Base-by-base conservation (phyloP, 441 rosid genomes). In the Gossypium lobatum region DNA sequence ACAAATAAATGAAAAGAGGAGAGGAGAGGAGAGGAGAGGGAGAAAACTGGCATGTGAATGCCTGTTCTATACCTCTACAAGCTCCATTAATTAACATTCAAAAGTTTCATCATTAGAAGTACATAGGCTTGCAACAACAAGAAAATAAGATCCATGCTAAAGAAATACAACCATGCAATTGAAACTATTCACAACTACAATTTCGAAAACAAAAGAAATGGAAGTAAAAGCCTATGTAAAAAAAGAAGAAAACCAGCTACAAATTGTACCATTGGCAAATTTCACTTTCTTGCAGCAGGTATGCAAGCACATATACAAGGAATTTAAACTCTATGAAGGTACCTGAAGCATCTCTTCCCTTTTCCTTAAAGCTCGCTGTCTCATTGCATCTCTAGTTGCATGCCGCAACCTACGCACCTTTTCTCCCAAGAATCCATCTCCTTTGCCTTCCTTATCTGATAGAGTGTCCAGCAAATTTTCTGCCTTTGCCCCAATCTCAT, bases 401-500 rank as follows among this genome's bases (percentile, higher is more conserved):
- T 91, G 88, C 66, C 99, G 93, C 80, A 97, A 81, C 73, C 79
- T 84, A 48, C 83, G 11, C 75, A 97, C 93, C 80, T 91, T 91
- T 78, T 86, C 97, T 79, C 79, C 93, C 78, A 96, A 89, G 82
- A 89, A 97, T 75, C 99, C 99, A 88, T 95, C 97, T 73, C 97
- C 97, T 79, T 89, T 88, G 21, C 96, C 95, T 81, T 97, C 98
- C 86, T 93, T 95, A 73, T 91, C 83, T 70, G 99, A 91, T 28
- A 97, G 87, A 7, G 96, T 93, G 83, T 97, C 99, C 61, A 97
- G 76, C 88, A 97, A 87, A 81, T 97, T 97, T 83, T 97, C 99
- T 77, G 99, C 99, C 84, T 97, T 91, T 59, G 94, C 97, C 59
- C 98, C 99, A 75, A 95, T 92, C 80, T 95, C 99, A 80, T 92